Evolutionary conservation across 2,329 filamentous ascomycete species (phyloP), one percentile per base, ranked within the genome.

Genomic region (Ascomycota sp.): DNA sequence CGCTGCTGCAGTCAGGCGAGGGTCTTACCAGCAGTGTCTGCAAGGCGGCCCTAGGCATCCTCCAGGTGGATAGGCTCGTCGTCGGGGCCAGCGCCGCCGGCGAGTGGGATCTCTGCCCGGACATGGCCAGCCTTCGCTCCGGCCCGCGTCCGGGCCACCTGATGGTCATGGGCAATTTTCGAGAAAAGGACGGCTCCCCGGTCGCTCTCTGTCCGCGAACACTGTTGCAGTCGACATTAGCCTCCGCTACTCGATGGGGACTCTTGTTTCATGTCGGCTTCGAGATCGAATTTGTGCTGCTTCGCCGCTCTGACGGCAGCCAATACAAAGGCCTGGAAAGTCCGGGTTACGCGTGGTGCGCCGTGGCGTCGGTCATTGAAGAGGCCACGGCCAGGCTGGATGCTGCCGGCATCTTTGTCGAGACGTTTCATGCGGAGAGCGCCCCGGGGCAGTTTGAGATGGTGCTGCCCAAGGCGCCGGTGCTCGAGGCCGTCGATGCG

Each of bases 401-500:
- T 2, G 50, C 55, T 0, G 65, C 71, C 9, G 74, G 65, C 20
- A 75, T 89, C 30, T 51, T 66, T 20, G 53, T 83, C 7, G 69
- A 82, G 36, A 69, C 80, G 48, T 65, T 82, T 41, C 81, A 91
- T 40, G 59, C 80, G 0, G 80, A 89, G 47, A 70, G 67, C 25
- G 69, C 74, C 1, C 61, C 65, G 0, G 77, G 78, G 1, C 80
- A 89, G 45, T 89, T 78, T 48, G 79, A 86, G 48, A 66, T 91
- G 32, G 57, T 83, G 2, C 61, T 89, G 0, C 65, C 75, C 0
- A 65, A 72, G 0, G 56, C 61, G 0, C 51, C 67, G 0, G 70
- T 78, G 0, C 50, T 86, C 0, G 53, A 66, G 25, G 77, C 80
- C 0, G 67, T 82, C 20, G 81, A 89, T 45, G 65, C 60, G 0